phyloP scores from a whole-genome alignment of 1,284 basidiomycete species.

The Apiotrichum laibachii region DNA sequence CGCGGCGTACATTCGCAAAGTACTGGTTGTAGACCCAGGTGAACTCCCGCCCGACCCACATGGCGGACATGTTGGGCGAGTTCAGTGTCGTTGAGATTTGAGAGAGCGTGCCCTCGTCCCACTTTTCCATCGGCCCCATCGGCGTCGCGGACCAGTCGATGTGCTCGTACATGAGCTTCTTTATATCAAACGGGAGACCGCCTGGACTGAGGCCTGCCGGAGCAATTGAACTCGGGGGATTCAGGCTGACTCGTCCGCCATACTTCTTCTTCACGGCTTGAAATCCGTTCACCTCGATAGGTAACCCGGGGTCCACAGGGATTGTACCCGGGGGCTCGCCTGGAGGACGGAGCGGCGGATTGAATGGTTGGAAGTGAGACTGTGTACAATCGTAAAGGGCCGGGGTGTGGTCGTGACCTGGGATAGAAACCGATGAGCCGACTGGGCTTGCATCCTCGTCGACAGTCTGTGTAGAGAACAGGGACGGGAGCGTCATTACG shows the following conservation, averaged over 20 bases:
- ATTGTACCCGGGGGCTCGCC: background rate
- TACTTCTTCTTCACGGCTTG: background rate
- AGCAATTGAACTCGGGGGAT: background rate
- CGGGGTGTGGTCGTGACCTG: no score
- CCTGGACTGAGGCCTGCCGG: background rate
- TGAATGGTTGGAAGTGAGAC: background rate
- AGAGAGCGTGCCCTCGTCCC: conserved; percentile 34
- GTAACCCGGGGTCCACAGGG: background rate
- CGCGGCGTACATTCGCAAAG: conserved; percentile 25
- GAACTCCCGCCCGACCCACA: conserved; percentile 39
- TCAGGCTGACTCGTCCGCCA: background rate
- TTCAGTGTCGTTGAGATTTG: background rate
- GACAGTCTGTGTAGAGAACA: no score
- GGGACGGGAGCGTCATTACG: no score
- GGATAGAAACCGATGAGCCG: no score
- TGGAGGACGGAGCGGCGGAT: background rate
- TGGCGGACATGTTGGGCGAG: conserved; percentile 35
- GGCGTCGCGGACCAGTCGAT: conserved; percentile 44
- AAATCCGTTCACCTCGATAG: background rate
- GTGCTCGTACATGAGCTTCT: conserved; percentile 3
- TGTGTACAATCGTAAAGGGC: no score
- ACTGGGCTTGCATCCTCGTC: no score
- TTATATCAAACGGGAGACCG: background rate
- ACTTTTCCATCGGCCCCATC: conserved; percentile 35
- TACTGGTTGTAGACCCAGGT: conserved; percentile 45